phyloP scores from a whole-genome alignment of 2,329 filamentous ascomycete species.

The Phialocephala sp. region DNA sequence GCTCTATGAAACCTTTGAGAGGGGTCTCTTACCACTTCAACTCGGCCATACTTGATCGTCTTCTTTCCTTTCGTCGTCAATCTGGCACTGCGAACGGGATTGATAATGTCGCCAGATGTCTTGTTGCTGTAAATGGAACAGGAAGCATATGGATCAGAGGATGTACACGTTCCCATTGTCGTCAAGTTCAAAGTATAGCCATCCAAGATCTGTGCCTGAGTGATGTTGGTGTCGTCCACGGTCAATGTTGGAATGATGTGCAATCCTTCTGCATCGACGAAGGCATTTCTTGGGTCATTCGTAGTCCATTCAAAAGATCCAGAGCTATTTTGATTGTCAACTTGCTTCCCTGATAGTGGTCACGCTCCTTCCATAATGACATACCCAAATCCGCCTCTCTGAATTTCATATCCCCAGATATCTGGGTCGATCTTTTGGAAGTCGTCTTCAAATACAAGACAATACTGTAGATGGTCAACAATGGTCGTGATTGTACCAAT shows the following conservation, averaged over 20 bases:
- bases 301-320: slow-evolving; percentile 61
- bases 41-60: slow-evolving; percentile 76
- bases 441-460: slow-evolving; percentile 54
- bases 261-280: slow-evolving; percentile 52
- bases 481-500: background rate
- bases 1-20: background rate
- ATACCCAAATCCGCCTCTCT: slow-evolving; percentile 41
- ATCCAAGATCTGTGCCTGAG: slow-evolving; percentile 45
- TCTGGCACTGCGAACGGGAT: slow-evolving; percentile 76
- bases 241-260: slow-evolving; percentile 60
- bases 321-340: slow-evolving; percentile 38
- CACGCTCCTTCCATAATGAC: background rate
- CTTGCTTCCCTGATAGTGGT: background rate
- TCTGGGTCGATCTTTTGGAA: slow-evolving; percentile 49
- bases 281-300: slow-evolving; percentile 52
- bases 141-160: slow-evolving; percentile 61
- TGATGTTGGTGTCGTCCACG: slow-evolving; percentile 47
- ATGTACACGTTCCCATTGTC: slow-evolving; percentile 68
- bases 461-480: slow-evolving; percentile 48
- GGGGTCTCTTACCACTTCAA: slow-evolving; percentile 64
- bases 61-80: slow-evolving; percentile 74
- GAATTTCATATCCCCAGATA: slow-evolving; percentile 53
- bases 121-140: slow-evolving; percentile 72
- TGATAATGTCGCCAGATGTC: slow-evolving; percentile 77
- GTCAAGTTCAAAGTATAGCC: slow-evolving; percentile 64